Conservation (phyloP, 23 red algal species). For the Gracilaria caudata region DNA sequence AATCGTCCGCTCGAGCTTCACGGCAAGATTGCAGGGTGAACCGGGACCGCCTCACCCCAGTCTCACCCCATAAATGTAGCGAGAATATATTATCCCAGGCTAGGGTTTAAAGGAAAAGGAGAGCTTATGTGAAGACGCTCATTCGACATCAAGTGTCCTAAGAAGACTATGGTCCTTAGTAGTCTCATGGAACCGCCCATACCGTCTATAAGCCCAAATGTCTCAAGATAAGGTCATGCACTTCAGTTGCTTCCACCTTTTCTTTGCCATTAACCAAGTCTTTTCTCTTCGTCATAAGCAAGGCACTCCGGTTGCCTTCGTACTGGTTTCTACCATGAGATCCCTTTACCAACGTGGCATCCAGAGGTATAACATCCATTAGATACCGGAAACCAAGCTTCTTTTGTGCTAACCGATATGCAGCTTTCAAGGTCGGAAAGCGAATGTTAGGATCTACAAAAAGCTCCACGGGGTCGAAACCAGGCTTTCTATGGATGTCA, state of each 20-base stretch:
- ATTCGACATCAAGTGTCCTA: no score
- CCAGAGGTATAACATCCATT: slow-evolving; percentile 80
- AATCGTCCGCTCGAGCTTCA: no score
- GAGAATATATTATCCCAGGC: no score
- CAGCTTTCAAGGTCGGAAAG: slow-evolving; percentile 56
- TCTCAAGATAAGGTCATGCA: slow-evolving; percentile 64
- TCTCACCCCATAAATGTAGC: no score
- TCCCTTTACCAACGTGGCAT: slow-evolving; percentile 63
- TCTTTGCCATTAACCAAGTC: slow-evolving; percentile 37
- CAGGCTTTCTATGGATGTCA: slow-evolving; percentile 85
- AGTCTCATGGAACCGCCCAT: neutral
- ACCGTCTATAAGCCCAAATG: slow-evolving; percentile 31
- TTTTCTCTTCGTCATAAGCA: slow-evolving; percentile 54
- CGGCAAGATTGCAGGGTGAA: no score
- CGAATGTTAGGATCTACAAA: slow-evolving; percentile 70
- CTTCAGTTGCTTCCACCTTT: slow-evolving; percentile 39
- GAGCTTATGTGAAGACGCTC: no score
- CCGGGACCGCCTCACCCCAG: no score
- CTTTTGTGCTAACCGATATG: slow-evolving; percentile 55
- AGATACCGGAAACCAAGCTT: slow-evolving; percentile 70
- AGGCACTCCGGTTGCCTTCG: slow-evolving; percentile 23
- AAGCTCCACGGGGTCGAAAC: slow-evolving; percentile 80
- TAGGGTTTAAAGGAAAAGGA: no score
- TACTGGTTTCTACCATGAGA: slow-evolving; percentile 42
- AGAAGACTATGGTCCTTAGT: no score